Evolutionary conservation across 768 basidiomycete genomes (phyloP).

Genomic region (Polyporus arcularius): DNA sequence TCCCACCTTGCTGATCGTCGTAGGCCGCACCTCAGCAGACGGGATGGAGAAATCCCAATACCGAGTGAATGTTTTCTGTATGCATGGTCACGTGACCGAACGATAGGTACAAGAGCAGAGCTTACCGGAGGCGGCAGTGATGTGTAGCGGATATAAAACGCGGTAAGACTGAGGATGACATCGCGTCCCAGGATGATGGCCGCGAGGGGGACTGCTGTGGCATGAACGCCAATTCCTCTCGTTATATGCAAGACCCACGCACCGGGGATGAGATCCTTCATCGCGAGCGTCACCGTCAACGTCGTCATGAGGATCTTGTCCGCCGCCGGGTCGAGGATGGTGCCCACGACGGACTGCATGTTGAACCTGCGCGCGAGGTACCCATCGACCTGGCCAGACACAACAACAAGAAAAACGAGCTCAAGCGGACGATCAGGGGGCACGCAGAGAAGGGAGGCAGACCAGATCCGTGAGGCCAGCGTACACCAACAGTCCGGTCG

Average conservation of each 20-base stretch:
- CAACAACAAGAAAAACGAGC: not conserved
- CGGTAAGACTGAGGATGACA: conserved; percentile 79
- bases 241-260: too few species aligned
- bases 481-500: conserved; percentile 83
- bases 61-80: conserved; percentile 83
- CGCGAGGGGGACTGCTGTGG: conserved; percentile 72
- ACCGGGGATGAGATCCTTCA: conserved; percentile 86
- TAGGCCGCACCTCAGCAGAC: conserved; percentile 92
- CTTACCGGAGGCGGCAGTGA: conserved; percentile 85
- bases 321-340: conserved; percentile 94
- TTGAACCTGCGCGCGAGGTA: conserved; percentile 85
- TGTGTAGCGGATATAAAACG: conserved; percentile 92
- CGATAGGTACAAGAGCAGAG: not conserved
- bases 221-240: conserved; percentile 3
- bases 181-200: conserved; percentile 89
- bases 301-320: conserved; percentile 97
- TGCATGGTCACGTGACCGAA: conserved; percentile 7
- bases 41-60: conserved; percentile 98
- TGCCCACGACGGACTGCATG: conserved; percentile 90
- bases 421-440: conserved; percentile 4
- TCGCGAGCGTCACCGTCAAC: conserved; percentile 80
- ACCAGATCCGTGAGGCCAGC: conserved; percentile 94
- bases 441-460: conserved; percentile 33
- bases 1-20: conserved; percentile 86
- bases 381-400: conserved; percentile 73